Evolutionary conservation across 2,329 filamentous ascomycete genomes (phyloP).

Genomic region (Botrytis porri): DNA sequence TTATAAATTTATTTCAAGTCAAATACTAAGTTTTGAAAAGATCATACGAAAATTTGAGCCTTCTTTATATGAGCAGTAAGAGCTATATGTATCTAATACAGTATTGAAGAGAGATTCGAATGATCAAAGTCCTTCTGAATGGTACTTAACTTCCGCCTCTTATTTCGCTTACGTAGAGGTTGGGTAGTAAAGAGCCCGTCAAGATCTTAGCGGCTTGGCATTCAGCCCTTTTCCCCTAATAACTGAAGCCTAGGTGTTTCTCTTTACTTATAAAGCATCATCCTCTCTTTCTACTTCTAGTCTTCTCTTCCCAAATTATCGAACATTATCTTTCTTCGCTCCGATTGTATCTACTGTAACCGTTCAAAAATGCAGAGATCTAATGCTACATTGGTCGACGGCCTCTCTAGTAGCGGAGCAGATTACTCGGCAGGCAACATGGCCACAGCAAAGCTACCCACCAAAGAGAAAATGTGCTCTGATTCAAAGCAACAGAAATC

Average conservation of each 20-base stretch:
- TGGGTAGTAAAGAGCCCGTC: not conserved
- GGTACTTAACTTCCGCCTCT: too few species aligned
- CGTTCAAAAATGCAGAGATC: not conserved
- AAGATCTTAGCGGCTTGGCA: not conserved
- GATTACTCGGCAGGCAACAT: not conserved
- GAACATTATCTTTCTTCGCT: fast-evolving
- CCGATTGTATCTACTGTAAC: not conserved
- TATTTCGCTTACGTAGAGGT: too few species aligned
- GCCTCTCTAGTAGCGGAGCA: not conserved
- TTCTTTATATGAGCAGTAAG: too few species aligned
- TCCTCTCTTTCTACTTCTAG: not conserved
- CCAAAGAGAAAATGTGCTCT: not conserved
- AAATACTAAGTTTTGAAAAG: too few species aligned
- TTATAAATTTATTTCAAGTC: too few species aligned
- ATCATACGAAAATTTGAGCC: too few species aligned
- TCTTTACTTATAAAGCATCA: not conserved
- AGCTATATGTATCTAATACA: too few species aligned
- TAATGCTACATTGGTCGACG: not conserved
- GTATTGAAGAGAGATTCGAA: too few species aligned
- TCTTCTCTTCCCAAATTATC: not conserved
- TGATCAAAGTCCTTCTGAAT: too few species aligned
- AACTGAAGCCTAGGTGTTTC: not conserved
- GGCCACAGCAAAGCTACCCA: not conserved
- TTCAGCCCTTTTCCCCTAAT: not conserved
- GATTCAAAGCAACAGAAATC: not conserved